A percentile compares a stretch with the other conserved stretches of the same genome.
These are phyloP conservation scores for Aspergillus carlsbadensis DNA, from an alignment of 495 filamentous ascomycete species.

Conservation along the genomic window DNA sequence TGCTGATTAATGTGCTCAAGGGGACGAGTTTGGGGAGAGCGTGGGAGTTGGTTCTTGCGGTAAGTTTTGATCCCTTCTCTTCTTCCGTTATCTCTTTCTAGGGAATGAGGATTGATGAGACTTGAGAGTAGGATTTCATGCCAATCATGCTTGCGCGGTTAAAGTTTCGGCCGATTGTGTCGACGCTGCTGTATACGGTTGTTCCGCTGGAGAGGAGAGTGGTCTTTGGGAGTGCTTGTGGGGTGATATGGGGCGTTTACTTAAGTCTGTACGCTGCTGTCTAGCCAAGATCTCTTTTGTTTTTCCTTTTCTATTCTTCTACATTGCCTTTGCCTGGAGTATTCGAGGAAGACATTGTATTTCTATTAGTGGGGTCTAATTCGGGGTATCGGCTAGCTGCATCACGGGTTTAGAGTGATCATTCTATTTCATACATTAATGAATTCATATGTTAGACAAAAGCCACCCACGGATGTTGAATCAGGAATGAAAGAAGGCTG, in stretches of 20 bases:
- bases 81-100: not conserved
- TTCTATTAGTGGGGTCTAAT: not conserved
- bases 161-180: conserved; percentile 84
- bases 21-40: conserved; percentile 28
- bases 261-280: conserved; percentile 66
- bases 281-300: conserved; percentile 17
- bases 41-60: conserved; percentile 38
- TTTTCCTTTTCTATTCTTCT: not conserved
- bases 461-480: not conserved
- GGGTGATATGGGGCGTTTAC: conserved; percentile 85
- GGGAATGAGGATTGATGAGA: conserved; percentile 2
- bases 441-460: too few relatives aligned
- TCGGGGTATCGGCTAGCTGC: too few relatives aligned
- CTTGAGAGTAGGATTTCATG: conserved; percentile 58
- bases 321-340: not conserved
- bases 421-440: too few relatives aligned
- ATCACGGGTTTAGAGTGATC: too few relatives aligned
- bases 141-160: conserved; percentile 70
- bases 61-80: conserved; percentile 21
- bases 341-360: not conserved
- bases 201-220: conserved; percentile 74
- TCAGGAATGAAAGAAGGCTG: not conserved
- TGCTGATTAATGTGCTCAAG: conserved; percentile 54
- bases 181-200: conserved; percentile 73
- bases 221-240: conserved; percentile 75